These are phyloP conservation scores for Odontarrhena argentea DNA, from an alignment of 345 rosid species.

Conservation along the genomic window DNA sequence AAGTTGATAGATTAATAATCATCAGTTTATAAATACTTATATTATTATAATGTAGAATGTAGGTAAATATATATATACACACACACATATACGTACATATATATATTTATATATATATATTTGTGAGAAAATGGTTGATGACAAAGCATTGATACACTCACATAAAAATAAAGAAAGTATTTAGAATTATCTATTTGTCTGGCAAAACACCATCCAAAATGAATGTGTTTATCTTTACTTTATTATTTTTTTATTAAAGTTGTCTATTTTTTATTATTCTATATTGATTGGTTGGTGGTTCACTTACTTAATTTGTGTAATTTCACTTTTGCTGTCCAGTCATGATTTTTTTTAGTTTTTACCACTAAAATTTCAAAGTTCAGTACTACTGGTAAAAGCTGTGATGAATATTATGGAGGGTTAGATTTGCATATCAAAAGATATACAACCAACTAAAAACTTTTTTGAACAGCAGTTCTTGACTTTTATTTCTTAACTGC, in stretches of 20 bases:
- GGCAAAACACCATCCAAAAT: constrained; percentile 37
- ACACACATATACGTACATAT: background rate
- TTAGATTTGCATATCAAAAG: constrained; percentile 38
- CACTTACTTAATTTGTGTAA: constrained; percentile 39
- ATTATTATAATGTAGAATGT: background rate
- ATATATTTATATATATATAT: background rate
- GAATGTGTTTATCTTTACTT: constrained; percentile 33
- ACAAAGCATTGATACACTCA: constrained; percentile 28
- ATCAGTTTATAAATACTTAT: background rate
- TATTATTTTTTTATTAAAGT: background rate
- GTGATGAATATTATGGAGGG: constrained; percentile 30
- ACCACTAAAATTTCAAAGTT: constrained; percentile 29
- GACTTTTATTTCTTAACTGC: constrained; percentile 28
- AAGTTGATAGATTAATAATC: constrained; percentile 11
- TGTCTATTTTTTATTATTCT: background rate
- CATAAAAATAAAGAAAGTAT: constrained; percentile 19
- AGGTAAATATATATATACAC: background rate
- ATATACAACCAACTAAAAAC: constrained; percentile 34
- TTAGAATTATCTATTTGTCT: constrained; percentile 36
- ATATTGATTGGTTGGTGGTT: constrained; percentile 22
- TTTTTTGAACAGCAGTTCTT: constrained; percentile 27
- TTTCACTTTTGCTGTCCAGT: constrained; percentile 38
- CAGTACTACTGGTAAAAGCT: constrained; percentile 39
- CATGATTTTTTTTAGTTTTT: constrained; percentile 15
- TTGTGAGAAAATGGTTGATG: constrained; percentile 37